Conservation (phyloP, 1,139 yeast species). For the Suhomyces yuchorum region DNA sequence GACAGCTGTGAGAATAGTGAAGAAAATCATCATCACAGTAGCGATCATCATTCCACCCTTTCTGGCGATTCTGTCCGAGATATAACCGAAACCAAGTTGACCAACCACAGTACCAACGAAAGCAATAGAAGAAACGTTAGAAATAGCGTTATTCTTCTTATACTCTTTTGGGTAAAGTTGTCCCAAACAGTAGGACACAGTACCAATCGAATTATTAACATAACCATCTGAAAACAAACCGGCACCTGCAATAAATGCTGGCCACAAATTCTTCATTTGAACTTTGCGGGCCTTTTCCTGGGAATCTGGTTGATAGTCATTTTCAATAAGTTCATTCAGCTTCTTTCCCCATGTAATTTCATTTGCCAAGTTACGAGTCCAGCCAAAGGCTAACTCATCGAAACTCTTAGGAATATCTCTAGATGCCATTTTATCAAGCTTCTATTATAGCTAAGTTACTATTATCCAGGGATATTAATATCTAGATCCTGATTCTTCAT, state of each 20-base stretch:
- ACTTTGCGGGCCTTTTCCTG: conserved; percentile 26
- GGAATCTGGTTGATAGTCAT: conserved; percentile 26
- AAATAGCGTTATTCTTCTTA: conserved; percentile 36
- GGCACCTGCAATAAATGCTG: conserved; percentile 39
- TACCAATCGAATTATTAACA: conserved; percentile 53
- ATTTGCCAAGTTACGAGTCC: conserved; percentile 36
- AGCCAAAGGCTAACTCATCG: conserved; percentile 38
- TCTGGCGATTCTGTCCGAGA: conserved; percentile 50
- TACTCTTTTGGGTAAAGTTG: conserved; percentile 35
- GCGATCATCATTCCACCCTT: conserved; percentile 51
- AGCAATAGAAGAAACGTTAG: conserved; percentile 52
- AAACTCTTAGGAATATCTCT: conserved; percentile 55
- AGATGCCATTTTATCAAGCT: conserved; percentile 36
- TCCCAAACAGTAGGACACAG: conserved; percentile 44
- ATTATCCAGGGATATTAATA: background rate
- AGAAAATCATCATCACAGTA: conserved; percentile 45
- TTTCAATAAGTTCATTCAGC: conserved; percentile 20
- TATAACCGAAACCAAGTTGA: conserved; percentile 47
- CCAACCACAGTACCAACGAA: conserved; percentile 54
- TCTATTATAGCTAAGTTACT: background rate
- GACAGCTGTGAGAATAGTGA: conserved; percentile 71
- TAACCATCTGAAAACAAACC: conserved; percentile 57
- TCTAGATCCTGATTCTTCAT: background rate
- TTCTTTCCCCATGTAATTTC: conserved; percentile 43
- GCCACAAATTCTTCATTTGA: conserved; percentile 29